Base-by-base conservation (phyloP, 2,329 filamentous ascomycete species). In the Penicillium vulpinum region DNA sequence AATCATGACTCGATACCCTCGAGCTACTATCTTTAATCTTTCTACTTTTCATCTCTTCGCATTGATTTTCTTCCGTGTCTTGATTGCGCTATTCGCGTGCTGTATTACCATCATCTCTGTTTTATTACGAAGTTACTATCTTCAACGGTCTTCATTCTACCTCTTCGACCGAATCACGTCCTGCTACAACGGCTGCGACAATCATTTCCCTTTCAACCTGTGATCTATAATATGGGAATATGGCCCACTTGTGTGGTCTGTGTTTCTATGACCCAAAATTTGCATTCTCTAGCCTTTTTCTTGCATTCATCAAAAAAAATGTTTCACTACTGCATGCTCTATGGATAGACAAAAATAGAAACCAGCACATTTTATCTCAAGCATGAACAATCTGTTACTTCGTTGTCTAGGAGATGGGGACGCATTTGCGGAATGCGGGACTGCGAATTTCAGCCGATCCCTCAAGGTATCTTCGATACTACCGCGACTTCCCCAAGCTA, bases 1-100 rank as follows among this genome's bases (percentile, higher is more conserved):
- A 56, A 48, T 56, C 4, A 52, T 31, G 54, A 56, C 54, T 56
- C 54, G 54, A 56, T 46, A 41, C 48, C 54, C 41, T 56, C 48
- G 54, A 46, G 54, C 48, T 45, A 24, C 54, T 56, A 56, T 56
- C 54, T 40, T 52, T 56, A 56, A 56, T 52, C 52, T 56, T 46
- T 48, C 21, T 56, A 39, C 7, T 3, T 29, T 5, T 54, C 22
- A 22, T 21, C 16, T 49, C 18, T 15, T 16, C 7, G 5, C 33
- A 24, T 24, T 41, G 15, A 0, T 8, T 33, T 49, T 2, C n/a
- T 22, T 40, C 2, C 38, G 10, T 51, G 38, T 46, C 18, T 39
- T 24, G 33, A 31, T 38, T 40, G 40, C 48, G 28, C 40, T 22
- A 7, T 51, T 10, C 29, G 52, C 35, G 31, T 46, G 53, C 28